These are phyloP conservation scores for Xylaria flabelliformis DNA, from an alignment of 495 filamentous ascomycete genomes.

Conservation along the genomic window DNA sequence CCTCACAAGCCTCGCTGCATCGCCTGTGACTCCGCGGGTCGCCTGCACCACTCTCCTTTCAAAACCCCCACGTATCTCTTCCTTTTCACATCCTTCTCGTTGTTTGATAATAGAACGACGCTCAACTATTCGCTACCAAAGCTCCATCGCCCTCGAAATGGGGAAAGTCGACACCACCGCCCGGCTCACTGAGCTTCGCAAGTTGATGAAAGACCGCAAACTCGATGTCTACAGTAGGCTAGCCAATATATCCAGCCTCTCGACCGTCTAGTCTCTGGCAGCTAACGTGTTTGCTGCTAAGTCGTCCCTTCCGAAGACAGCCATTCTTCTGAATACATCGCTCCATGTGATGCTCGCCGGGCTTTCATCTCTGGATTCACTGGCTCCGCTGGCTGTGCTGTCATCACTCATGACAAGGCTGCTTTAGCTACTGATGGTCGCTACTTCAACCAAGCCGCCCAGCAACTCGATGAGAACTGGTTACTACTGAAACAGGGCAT, in stretches of 20 bases:
- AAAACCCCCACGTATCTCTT: constrained; percentile 5
- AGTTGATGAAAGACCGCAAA: constrained; percentile 86
- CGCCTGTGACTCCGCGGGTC: constrained; percentile 30
- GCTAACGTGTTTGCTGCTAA: constrained; percentile 46
- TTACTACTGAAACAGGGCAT: constrained; percentile 88
- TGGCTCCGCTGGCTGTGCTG: constrained; percentile 92
- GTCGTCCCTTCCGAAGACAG: constrained; percentile 97
- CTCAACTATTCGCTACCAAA: constrained; percentile 31
- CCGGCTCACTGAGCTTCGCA: constrained; percentile 76
- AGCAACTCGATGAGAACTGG: constrained; percentile 95
- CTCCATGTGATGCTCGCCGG: constrained; percentile 88
- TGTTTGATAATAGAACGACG: constrained; percentile 6
- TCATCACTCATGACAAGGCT: constrained; percentile 85
- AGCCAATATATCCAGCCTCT: constrained; percentile 31
- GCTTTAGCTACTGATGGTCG: constrained; percentile 94
- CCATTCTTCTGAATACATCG: constrained; percentile 98
- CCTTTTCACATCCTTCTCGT: constrained; percentile 8
- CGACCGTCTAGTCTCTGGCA: constrained; percentile 16
- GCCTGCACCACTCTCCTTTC: constrained; percentile 22
- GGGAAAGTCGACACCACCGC: constrained; percentile 81
- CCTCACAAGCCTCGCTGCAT: constrained; percentile 24
- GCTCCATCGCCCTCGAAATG: constrained; percentile 66
- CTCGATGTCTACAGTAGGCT: constrained; percentile 92
- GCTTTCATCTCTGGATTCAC: constrained; percentile 94
- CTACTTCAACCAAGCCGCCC: constrained; percentile 96